Evolutionary conservation across 495 filamentous ascomycete species (phyloP), one percentile per base, ranked within the genome.

Genomic region (Hypoxylon rickii): DNA sequence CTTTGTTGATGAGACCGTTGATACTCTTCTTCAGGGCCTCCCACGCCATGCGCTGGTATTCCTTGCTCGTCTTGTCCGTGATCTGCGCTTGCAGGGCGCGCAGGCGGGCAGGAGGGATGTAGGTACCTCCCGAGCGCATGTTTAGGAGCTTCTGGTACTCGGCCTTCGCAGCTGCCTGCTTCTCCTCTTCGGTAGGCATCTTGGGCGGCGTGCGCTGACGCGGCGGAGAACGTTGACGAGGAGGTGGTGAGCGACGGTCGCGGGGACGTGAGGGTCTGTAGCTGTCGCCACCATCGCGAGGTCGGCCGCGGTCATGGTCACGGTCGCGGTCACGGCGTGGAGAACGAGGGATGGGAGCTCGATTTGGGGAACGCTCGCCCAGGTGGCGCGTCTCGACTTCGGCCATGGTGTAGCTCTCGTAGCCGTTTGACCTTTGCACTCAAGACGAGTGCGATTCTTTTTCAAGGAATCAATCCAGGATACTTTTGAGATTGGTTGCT

Each of bases 41-140:
- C 95, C 95, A 97, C 1, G 93, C 92, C 90, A 99, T 94, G 43
- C 95, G 88, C 77, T 99, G 94, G 70, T 96, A 99, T 71, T 99
- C 95, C 72, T 96, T 95, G 71, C 86, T 94, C 37, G 74, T 84
- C 77, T 95, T 96, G 72, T 99, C 94, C 43, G 93, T 97, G 69
- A 99, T 95, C 70, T 95, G 89, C 26, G 93, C 89, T 71, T 99
- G 94, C 51, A 99, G 79, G 10, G 94, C 93, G 45, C 92, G 84
- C 47, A 99, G 80, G 51, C 90, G 81, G 31, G 92, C 92, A 3
- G 94, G 94, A 7, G 95, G 94, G 29, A 99, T 94, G 66, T 97
- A 97, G 3, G 90, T 93, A 51, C 94, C 94, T 60, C 95, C 94
- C 32, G 90, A 94, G 45, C 95, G 87, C 80, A 94, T 89, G 43